Conservation (phyloP, 164 flowering plant genomes). For the Vitis cinerea region DNA sequence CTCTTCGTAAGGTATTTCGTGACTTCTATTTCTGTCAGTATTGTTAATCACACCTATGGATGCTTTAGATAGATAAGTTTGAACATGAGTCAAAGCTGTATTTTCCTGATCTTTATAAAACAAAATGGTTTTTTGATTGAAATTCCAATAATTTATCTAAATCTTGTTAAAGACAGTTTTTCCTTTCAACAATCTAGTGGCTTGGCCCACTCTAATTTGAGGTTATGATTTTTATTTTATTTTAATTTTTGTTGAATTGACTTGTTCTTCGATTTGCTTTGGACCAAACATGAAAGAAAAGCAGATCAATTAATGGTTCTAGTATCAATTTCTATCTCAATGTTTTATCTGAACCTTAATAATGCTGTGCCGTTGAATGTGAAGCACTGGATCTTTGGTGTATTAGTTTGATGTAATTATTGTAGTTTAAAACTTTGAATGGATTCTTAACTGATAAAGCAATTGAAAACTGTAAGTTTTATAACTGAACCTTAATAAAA, state of each 20-base stretch:
- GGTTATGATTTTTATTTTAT: neutral
- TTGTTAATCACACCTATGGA: neutral
- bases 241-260: neutral
- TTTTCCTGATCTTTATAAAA: neutral
- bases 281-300: neutral
- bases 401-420: neutral
- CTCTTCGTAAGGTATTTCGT: conserved; percentile 84
- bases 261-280: neutral
- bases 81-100: neutral
- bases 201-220: neutral
- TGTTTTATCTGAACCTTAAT: too few species aligned
- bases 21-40: neutral
- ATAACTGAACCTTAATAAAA: neutral
- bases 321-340: too few species aligned
- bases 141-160: neutral
- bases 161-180: neutral
- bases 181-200: neutral
- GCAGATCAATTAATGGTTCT: neutral
- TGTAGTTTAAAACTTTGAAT: neutral
- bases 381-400: neutral
- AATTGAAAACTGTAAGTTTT: neutral
- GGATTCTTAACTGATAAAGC: neutral
- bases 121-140: neutral
- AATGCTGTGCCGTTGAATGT: neutral
- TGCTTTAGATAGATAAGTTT: neutral